phyloP scores from a whole-genome alignment of 2,329 filamentous ascomycete genomes.

The Fusarium falciforme region DNA sequence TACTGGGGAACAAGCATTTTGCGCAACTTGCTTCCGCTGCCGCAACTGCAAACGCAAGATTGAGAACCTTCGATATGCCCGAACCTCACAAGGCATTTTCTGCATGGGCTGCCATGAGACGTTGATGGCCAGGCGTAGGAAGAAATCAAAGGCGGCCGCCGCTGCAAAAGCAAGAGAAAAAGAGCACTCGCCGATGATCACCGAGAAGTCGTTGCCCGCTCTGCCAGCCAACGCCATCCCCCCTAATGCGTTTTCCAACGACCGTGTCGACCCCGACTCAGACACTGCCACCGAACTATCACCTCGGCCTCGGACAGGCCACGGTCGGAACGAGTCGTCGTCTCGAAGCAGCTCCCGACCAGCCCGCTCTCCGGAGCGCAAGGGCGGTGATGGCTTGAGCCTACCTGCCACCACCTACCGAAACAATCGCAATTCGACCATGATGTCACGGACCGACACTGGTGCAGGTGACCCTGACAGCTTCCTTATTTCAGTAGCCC shows the following conservation, averaged over 20 bases:
- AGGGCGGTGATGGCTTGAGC: slow-evolving; percentile 69
- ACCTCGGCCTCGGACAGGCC: slow-evolving; percentile 66
- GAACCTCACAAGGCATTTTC: slow-evolving; percentile 98
- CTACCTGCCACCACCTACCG: slow-evolving; percentile 82
- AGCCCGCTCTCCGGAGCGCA: slow-evolving; percentile 67
- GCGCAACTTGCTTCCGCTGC: slow-evolving; percentile 95
- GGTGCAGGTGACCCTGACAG: slow-evolving; percentile 69
- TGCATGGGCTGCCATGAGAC: slow-evolving; percentile 99
- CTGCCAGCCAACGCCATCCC: slow-evolving; percentile 81
- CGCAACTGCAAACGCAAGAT: slow-evolving; percentile 99
- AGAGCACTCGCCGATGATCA: slow-evolving; percentile 73
- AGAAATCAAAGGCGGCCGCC: slow-evolving; percentile 80
- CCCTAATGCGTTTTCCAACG: slow-evolving; percentile 70
- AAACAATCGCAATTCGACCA: slow-evolving; percentile 79
- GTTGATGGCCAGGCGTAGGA: slow-evolving; percentile 90
- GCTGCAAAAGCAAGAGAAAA: slow-evolving; percentile 71
- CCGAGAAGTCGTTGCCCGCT: slow-evolving; percentile 93
- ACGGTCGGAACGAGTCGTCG: slow-evolving; percentile 64
- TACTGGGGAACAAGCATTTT: slow-evolving; percentile 97
- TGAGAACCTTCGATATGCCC: slow-evolving; percentile 95
- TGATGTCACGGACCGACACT: slow-evolving; percentile 64
- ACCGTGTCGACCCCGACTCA: slow-evolving; percentile 70
- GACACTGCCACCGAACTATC: slow-evolving; percentile 78
- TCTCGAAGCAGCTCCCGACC: slow-evolving; percentile 66
- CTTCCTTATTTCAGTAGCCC: slow-evolving; percentile 80